phyloP scores from a whole-genome alignment of 208 protist species.

The Crithidia bombi region DNA sequence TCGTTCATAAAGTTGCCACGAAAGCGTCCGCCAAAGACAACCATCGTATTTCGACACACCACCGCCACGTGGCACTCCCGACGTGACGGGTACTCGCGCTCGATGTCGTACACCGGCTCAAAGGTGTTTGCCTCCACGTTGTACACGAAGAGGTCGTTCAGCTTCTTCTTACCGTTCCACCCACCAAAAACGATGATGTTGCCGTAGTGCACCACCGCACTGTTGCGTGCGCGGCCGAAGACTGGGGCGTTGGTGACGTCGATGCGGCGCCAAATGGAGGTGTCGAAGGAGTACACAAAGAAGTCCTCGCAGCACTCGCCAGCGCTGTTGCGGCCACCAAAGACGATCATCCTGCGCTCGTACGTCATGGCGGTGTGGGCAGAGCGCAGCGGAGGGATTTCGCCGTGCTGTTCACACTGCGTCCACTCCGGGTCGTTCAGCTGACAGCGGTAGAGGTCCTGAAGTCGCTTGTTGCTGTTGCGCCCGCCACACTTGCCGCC shows the following conservation, averaged over 20 bases:
- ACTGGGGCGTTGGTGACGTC: constrained; percentile 39
- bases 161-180: constrained; percentile 89
- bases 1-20: constrained; percentile 87
- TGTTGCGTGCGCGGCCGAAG: constrained; percentile 87
- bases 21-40: constrained; percentile 91
- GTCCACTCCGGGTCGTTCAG: constrained; percentile 51
- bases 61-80: constrained; percentile 89
- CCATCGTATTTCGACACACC: constrained; percentile 86
- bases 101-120: constrained; percentile 60
- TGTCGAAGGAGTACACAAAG: constrained; percentile 85
- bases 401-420: constrained; percentile 55
- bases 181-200: constrained; percentile 86
- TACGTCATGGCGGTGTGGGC: constrained; percentile 89
- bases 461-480: constrained; percentile 86
- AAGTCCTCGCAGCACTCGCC: constrained; percentile 89
- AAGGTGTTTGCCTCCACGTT: constrained; percentile 80
- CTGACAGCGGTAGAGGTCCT: constrained; percentile 65
- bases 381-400: constrained; percentile 60
- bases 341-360: constrained; percentile 87
- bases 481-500: constrained; percentile 89
- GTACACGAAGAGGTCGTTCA: constrained; percentile 88
- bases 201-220: constrained; percentile 83
- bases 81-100: constrained; percentile 72
- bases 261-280: constrained; percentile 69
- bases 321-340: constrained; percentile 76